Evolutionary conservation across 495 filamentous ascomycete species (phyloP).

Genomic region (Trichoderma gamsii): DNA sequence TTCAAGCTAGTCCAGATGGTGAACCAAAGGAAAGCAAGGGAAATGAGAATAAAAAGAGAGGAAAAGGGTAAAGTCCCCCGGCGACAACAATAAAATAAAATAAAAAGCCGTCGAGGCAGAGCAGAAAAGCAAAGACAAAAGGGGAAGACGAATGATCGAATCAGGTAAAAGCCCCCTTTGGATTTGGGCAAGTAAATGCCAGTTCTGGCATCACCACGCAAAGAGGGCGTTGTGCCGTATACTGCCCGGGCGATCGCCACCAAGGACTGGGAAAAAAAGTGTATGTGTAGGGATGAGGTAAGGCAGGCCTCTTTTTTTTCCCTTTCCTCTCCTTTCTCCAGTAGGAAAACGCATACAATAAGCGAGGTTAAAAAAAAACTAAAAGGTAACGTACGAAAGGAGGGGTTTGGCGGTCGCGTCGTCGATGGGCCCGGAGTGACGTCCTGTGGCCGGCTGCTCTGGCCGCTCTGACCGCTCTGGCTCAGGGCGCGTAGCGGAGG

Average conservation of each 20-base stretch:
- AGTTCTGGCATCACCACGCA: constrained; percentile 7
- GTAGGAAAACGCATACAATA: not conserved
- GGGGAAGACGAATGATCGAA: not conserved
- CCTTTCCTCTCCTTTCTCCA: no score
- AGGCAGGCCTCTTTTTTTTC: not conserved
- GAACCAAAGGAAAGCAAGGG: not conserved
- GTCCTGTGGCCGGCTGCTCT: not conserved
- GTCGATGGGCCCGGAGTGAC: not conserved
- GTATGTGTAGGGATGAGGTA: not conserved
- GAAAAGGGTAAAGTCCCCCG: not conserved
- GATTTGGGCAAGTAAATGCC: not conserved
- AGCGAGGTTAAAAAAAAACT: no score
- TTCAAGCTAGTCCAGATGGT: not conserved
- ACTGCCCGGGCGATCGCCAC: constrained; percentile 3
- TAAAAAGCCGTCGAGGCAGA: not conserved
- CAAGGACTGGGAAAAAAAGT: not conserved
- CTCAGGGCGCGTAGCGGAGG: not conserved
- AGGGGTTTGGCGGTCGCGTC: constrained; percentile 7
- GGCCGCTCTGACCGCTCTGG: not conserved
- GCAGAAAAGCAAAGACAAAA: not conserved
- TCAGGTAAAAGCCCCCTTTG: not conserved
- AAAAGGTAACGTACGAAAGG: not conserved
- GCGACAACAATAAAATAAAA: not conserved
- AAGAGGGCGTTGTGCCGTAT: constrained; percentile 4
- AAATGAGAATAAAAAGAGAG: not conserved